A percentile compares a stretch with the other conserved stretches of the same genome.
phyloP scores from a whole-genome alignment of 805 yeast genomes.

The Helenozyma baotianmanensis region DNA sequence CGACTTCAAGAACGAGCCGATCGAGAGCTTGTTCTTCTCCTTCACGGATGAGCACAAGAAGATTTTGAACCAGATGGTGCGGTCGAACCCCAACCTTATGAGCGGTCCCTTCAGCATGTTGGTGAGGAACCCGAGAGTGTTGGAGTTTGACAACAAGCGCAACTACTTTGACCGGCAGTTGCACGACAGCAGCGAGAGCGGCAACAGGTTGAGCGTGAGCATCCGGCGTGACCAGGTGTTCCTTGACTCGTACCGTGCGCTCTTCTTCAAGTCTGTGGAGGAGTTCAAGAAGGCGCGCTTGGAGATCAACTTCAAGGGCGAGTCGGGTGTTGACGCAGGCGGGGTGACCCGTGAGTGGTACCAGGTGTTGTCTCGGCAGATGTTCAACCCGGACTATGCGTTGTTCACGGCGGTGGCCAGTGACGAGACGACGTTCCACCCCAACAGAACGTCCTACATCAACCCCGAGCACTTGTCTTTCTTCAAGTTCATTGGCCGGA shows the following conservation, averaged over 20 bases:
- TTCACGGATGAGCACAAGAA: conserved; percentile 88
- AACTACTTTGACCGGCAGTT: conserved; percentile 76
- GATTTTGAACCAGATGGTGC: conserved; percentile 84
- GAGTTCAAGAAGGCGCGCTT: conserved; percentile 70
- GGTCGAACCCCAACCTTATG: conserved; percentile 87
- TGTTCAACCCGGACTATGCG: conserved; percentile 95
- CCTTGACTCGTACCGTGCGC: conserved; percentile 78
- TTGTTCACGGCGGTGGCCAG: conserved; percentile 86
- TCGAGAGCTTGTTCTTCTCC: conserved; percentile 73
- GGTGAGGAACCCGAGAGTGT: conserved; percentile 79
- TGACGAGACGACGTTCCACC: conserved; percentile 92
- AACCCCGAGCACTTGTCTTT: conserved; percentile 91
- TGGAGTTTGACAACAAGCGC: conserved; percentile 93
- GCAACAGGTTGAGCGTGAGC: conserved; percentile 52
- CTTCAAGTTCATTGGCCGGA: conserved; percentile 89
- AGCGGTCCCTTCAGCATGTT: conserved; percentile 92
- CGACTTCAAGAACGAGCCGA: conserved; percentile 70
- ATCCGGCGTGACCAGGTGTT: conserved; percentile 89
- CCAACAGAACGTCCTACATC: conserved; percentile 86
- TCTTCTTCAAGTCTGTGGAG: conserved; percentile 72
- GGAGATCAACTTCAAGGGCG: conserved; percentile 84
- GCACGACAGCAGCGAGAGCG: conserved; percentile 45
- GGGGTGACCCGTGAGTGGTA: conserved; percentile 98
- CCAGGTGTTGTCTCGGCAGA: conserved; percentile 87
- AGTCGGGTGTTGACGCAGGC: conserved; percentile 97